Conservation (phyloP, 352 stramenopile genomes). For the Globisporangium nunn region DNA sequence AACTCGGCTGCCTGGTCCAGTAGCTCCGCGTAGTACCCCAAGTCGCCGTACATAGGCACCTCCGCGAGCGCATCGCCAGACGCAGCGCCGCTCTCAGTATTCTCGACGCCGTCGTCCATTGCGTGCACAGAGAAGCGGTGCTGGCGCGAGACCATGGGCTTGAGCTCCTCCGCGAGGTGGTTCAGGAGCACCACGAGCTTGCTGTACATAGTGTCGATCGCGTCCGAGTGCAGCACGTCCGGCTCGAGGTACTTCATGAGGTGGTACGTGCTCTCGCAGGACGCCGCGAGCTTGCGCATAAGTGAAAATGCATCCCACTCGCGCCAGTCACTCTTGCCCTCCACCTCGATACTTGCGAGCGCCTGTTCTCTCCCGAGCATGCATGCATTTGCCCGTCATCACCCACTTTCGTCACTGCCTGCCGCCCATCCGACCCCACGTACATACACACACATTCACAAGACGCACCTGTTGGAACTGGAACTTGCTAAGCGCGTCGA, state of each 20-base stretch:
- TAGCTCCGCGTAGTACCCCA: conserved; percentile 70
- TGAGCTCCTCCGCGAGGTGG: conserved; percentile 46
- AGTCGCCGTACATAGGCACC: conserved; percentile 39
- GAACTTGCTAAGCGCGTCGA: conserved; percentile 51
- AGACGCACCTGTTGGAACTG: conserved; percentile 45
- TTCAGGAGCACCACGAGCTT: conserved; percentile 56
- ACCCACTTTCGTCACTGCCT: not conserved
- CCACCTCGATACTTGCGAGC: conserved; percentile 30
- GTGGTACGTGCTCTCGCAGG: conserved; percentile 68
- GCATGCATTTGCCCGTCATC: not conserved
- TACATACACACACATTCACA: not conserved
- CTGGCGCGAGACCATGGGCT: conserved; percentile 26
- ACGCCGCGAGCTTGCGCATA: conserved; percentile 51
- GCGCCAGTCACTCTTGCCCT: conserved; percentile 36
- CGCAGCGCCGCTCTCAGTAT: not conserved
- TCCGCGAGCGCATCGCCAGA: conserved; percentile 19
- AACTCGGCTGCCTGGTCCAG: conserved; percentile 71
- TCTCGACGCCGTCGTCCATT: conserved; percentile 7
- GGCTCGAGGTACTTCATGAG: conserved; percentile 64
- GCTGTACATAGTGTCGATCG: conserved; percentile 55
- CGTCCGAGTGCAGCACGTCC: conserved; percentile 37
- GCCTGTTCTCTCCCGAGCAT: conserved; percentile 15
- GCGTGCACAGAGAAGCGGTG: conserved; percentile 21
- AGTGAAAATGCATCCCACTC: conserved; percentile 41
- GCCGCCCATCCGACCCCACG: not conserved